A percentile compares a stretch with the other conserved stretches of the same genome.
Conservation (phyloP, 305 asterid species). For the Andrographis paniculata region DNA sequence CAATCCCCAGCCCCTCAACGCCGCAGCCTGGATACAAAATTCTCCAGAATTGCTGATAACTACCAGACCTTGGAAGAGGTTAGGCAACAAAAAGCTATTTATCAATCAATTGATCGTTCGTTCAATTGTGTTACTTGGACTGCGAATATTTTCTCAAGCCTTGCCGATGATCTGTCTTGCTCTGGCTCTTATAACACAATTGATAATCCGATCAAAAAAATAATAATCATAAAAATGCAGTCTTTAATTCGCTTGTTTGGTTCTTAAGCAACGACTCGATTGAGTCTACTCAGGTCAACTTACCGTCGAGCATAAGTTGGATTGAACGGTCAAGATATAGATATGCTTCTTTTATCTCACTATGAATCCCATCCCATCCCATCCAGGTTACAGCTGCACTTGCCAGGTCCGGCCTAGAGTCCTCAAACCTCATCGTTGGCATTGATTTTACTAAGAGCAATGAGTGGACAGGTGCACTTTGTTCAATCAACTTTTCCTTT, state of each 20-base stretch:
- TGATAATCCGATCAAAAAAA: no score
- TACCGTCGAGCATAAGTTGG: constrained; percentile 6
- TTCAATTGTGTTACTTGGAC: no score
- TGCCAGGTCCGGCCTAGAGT: constrained; percentile 34
- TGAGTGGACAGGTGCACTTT: constrained; percentile 39
- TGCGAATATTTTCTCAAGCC: no score
- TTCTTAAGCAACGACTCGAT: not conserved
- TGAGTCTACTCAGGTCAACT: constrained; percentile 14
- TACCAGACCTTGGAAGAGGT: constrained; percentile 52
- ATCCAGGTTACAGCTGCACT: constrained; percentile 39
- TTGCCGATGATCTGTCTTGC: no score
- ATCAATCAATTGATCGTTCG: no score
- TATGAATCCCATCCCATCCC: no score
- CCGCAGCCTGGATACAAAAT: constrained; percentile 27
- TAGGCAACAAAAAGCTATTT: not conserved
- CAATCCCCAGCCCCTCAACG: constrained; percentile 27
- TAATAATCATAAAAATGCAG: no score
- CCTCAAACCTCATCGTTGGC: constrained; percentile 44
- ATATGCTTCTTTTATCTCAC: not conserved
- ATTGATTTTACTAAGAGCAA: constrained; percentile 54
- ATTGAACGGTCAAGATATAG: not conserved
- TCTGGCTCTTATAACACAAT: no score
- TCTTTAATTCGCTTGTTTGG: no score
- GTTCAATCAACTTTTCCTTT: not conserved
- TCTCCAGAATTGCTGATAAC: constrained; percentile 45